phyloP scores from a whole-genome alignment of 441 rosid genomes.

The Arabidopsis hybrid region DNA sequence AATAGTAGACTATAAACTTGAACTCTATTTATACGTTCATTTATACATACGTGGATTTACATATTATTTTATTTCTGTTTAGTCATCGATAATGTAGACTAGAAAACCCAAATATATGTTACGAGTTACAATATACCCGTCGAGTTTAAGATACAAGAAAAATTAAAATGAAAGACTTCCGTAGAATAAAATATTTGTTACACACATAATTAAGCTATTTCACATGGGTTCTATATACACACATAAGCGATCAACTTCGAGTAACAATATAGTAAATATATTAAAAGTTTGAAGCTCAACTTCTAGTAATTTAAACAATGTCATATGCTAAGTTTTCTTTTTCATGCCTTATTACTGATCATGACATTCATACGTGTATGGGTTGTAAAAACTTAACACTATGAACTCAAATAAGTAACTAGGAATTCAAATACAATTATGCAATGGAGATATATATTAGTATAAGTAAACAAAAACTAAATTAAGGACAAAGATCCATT shows the following conservation, averaged over 20 bases:
- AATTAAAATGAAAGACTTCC: not conserved
- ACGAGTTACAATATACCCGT: not conserved
- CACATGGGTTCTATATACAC: not conserved
- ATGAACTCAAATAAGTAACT: not conserved
- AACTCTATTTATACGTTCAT: not conserved
- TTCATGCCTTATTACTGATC: not conserved
- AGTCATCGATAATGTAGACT: too few species aligned
- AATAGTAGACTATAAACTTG: not conserved
- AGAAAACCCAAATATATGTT: not conserved
- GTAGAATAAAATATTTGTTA: not conserved
- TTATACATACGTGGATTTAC: not conserved
- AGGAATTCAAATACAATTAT: constrained; percentile 8
- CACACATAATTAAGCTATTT: not conserved
- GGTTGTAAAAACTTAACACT: not conserved
- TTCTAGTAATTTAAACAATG: not conserved
- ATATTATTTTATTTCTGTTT: too few species aligned
- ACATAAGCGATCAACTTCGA: not conserved
- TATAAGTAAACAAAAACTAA: constrained; percentile 21
- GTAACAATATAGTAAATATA: not conserved
- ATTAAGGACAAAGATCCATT: constrained; percentile 43
- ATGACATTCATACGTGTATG: not conserved
- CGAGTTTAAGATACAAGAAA: not conserved
- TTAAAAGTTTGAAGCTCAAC: not conserved
- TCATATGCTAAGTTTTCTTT: not conserved
- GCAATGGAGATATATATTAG: not conserved